Conservation (phyloP, 2,329 filamentous ascomycete species). For the Onygenales sp. region DNA sequence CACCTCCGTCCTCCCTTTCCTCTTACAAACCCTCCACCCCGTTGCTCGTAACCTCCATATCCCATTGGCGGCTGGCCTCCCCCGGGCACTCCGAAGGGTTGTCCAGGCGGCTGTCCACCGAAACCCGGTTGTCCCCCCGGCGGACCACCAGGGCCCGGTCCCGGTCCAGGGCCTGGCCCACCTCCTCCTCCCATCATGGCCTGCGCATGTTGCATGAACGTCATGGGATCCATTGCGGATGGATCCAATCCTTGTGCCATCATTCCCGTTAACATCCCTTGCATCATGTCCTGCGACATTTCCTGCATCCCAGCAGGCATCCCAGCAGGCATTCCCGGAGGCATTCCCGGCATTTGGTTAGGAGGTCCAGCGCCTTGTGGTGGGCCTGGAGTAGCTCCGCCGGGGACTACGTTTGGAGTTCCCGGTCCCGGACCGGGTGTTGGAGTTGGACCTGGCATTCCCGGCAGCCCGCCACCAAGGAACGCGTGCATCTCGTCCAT, state of each 20-base stretch:
- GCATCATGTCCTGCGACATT: slow-evolving; percentile 48
- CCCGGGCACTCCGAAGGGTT: slow-evolving; percentile 26
- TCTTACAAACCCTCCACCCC: slow-evolving; percentile 27
- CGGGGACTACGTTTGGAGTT: not conserved
- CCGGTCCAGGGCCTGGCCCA: slow-evolving; percentile 13
- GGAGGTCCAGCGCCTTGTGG: slow-evolving; percentile 9
- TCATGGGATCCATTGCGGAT: slow-evolving; percentile 43
- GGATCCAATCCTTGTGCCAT: slow-evolving; percentile 46
- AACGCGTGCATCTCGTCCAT: slow-evolving; percentile 53
- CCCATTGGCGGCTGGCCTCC: slow-evolving; percentile 33
- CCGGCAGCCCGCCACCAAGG: slow-evolving; percentile 38
- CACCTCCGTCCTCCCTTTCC: slow-evolving; percentile 26
- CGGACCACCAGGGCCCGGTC: slow-evolving; percentile 17
- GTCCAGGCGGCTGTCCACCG: slow-evolving; percentile 22
- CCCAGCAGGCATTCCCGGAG: slow-evolving; percentile 34
- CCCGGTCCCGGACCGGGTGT: slow-evolving; percentile 16
- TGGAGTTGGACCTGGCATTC: slow-evolving; percentile 14
- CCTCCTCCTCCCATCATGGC: slow-evolving; percentile 37
- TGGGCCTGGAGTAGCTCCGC: slow-evolving; percentile 4
- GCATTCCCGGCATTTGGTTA: slow-evolving; percentile 27
- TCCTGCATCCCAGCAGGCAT: slow-evolving; percentile 39
- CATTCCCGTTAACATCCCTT: slow-evolving; percentile 48
- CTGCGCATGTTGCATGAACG: slow-evolving; percentile 46
- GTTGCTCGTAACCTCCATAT: slow-evolving; percentile 32
- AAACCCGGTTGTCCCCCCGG: slow-evolving; percentile 28